These are phyloP conservation scores for Lepraria neglecta DNA, from an alignment of 495 filamentous ascomycete species.

Conservation along the genomic window DNA sequence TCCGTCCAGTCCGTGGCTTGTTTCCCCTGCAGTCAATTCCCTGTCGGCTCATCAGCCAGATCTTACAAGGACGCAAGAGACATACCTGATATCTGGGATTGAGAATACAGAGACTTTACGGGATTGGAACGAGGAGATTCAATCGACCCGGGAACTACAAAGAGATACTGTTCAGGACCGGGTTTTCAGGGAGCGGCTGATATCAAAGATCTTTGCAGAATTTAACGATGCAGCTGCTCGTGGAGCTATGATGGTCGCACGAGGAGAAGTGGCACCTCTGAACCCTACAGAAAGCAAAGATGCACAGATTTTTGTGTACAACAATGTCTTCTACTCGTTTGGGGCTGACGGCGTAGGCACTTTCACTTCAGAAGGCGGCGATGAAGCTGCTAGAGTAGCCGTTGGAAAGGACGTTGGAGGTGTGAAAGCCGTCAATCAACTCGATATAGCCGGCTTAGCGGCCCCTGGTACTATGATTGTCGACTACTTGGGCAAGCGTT, in stretches of 20 bases:
- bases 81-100: slow-evolving; percentile 77
- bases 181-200: slow-evolving; percentile 89
- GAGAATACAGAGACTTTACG: slow-evolving; percentile 90
- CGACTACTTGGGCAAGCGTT: slow-evolving; percentile 93
- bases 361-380: slow-evolving; percentile 91
- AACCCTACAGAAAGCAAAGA: slow-evolving; percentile 91
- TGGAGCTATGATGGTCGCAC: slow-evolving; percentile 87
- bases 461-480: slow-evolving; percentile 95
- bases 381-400: slow-evolving; percentile 93
- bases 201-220: slow-evolving; percentile 93
- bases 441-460: slow-evolving; percentile 89
- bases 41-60: slow-evolving; percentile 70
- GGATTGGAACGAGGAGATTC: slow-evolving; percentile 99
- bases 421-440: slow-evolving; percentile 89
- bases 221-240: slow-evolving; percentile 92
- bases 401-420: slow-evolving; percentile 95
- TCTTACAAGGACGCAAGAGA: slow-evolving; percentile 84
- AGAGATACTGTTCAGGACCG: slow-evolving; percentile 91
- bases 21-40: slow-evolving; percentile 58
- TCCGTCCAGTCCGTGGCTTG: slow-evolving; percentile 87
- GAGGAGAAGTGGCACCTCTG: slow-evolving; percentile 89
- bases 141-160: slow-evolving; percentile 88
- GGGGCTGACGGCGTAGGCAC: slow-evolving; percentile 97
- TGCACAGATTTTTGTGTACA: slow-evolving; percentile 98
- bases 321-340: slow-evolving; percentile 99